Evolutionary conservation across 495 filamentous ascomycete genomes (phyloP), one percentile per base, ranked within the genome.

Genomic region (Glonium stellatum): DNA sequence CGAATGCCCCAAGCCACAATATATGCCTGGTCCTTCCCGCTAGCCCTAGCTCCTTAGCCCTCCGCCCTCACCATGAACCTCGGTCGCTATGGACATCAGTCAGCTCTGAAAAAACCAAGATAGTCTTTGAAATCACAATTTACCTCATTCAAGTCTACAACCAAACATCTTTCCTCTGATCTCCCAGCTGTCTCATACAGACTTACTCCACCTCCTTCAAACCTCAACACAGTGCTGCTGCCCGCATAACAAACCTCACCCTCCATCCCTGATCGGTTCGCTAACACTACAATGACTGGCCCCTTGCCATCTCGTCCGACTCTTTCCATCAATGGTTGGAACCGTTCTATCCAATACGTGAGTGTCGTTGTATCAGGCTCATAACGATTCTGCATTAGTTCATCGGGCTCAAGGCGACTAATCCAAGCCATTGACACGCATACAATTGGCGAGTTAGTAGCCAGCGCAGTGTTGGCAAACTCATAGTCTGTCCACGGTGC

Each of bases 371-470:
- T 72, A 61, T 96, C 90, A 9, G 90, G 87, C 61, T 85, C 77
- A 57, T 76, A 50, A 31, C 71, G 73, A 6, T 51, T 31, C 5
- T 15, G 60, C 72, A 66, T 62, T 54, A 78, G 69, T 42, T 71
- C 79, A 42, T 73, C 80, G 51, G 71, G 83, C 67, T 54, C 60
- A 25, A 78, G 62, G 8, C 73, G 68, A 4, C 87, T 88, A 41
- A 92, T 74, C 92, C 92, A 98, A 0, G 93, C 91, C 88, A 96
- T 96, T 15, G 83, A 83, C 22, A 97, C 59, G 54, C 96, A 80
- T 18, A 95, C 85, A 13, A 96, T 73, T 63, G 87, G 83, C 4
- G 90, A 81, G 27, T 79, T 65, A 0, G 75, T 77, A 27, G 83
- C 76, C n/a, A 93, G 72, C 23, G 88, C 80, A 47, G 89, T 84